A percentile compares a stretch with the other conserved stretches of the same genome.
Evolutionary conservation across 495 filamentous ascomycete genomes (phyloP).

Genomic region (Letharia columbiana): DNA sequence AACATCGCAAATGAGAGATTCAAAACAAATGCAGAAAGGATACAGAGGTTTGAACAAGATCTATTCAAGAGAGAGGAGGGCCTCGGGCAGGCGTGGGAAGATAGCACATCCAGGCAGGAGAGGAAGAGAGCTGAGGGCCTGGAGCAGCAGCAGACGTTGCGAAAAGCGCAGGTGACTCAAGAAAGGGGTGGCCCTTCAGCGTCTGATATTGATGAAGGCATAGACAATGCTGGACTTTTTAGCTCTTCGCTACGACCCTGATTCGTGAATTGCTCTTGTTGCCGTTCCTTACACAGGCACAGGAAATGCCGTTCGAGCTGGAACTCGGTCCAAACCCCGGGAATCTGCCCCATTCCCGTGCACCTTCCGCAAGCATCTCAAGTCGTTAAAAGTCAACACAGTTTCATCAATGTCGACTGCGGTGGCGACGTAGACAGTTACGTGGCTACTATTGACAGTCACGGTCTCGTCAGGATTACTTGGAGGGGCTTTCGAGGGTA

Average conservation of each 20-base stretch:
- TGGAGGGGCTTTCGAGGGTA: too few species aligned
- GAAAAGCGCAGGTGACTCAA: not conserved
- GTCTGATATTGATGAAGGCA: not conserved
- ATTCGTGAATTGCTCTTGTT: not conserved
- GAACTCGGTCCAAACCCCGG: too few species aligned
- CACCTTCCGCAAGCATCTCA: too few species aligned
- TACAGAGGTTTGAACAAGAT: slow-evolving; percentile 48
- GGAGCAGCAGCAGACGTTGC: slow-evolving; percentile 29
- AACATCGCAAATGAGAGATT: slow-evolving; percentile 70
- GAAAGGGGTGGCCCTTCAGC: not conserved
- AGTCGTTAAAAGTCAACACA: too few species aligned
- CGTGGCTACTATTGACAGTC: too few species aligned
- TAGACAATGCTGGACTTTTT: not conserved
- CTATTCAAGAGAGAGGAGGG: slow-evolving; percentile 31
- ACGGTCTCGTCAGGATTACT: too few species aligned
- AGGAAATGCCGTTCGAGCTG: not conserved
- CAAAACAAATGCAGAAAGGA: slow-evolving; percentile 60
- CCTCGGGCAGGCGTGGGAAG: slow-evolving; percentile 44
- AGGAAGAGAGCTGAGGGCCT: slow-evolving; percentile 57
- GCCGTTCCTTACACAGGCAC: not conserved
- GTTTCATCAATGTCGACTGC: too few species aligned
- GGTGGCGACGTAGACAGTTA: too few species aligned
- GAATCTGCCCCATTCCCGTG: too few species aligned
- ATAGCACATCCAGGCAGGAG: slow-evolving; percentile 46
- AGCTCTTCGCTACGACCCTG: not conserved